Percentiles rank a stretch among this genome's conserved stretches.
phyloP scores from a whole-genome alignment of 2,329 filamentous ascomycete species.

The Xylariaceae sp. region DNA sequence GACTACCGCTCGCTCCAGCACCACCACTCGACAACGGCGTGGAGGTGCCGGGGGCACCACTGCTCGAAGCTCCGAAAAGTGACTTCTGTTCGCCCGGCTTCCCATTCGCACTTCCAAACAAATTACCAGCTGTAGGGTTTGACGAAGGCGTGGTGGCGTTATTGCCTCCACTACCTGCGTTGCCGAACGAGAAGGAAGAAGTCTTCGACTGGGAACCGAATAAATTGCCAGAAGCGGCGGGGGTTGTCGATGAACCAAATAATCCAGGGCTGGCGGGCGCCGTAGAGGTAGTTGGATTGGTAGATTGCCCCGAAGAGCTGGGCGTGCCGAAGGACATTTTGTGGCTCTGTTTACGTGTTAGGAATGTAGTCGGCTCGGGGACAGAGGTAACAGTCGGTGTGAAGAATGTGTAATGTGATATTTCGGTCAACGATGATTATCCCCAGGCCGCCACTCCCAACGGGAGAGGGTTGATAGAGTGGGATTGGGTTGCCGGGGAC shows the following conservation, averaged over 20 bases:
- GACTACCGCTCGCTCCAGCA: slow-evolving; percentile 5
- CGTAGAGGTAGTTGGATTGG: slow-evolving; percentile 36
- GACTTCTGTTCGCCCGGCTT: slow-evolving; percentile 31
- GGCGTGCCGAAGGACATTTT: slow-evolving; percentile 34
- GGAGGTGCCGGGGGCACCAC: slow-evolving; percentile 19
- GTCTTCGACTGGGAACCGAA: slow-evolving; percentile 20
- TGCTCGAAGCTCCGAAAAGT: slow-evolving; percentile 28
- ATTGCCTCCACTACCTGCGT: slow-evolving; percentile 19
- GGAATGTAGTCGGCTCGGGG: slow-evolving; percentile 10
- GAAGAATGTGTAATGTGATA: slow-evolving; percentile 21
- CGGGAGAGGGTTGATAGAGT: neutral
- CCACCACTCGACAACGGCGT: slow-evolving; percentile 26
- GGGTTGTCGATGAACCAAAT: slow-evolving; percentile 30
- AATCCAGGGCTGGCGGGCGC: slow-evolving; percentile 32
- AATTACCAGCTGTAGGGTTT: slow-evolving; percentile 18
- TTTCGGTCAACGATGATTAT: slow-evolving; percentile 21
- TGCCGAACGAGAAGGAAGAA: slow-evolving; percentile 41
- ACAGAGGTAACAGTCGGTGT: slow-evolving; percentile 3
- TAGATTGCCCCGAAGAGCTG: slow-evolving; percentile 27
- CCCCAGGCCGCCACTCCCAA: slow-evolving; percentile 3
- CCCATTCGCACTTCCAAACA: slow-evolving; percentile 33
- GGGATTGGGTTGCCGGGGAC: slow-evolving; percentile 7
- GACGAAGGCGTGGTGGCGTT: slow-evolving; percentile 22
- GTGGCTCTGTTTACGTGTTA: slow-evolving; percentile 11
- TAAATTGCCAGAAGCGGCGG: slow-evolving; percentile 13